Base-by-base conservation (phyloP, 2,329 filamentous ascomycete genomes). In the Colletotrichum lindemuthianum region DNA sequence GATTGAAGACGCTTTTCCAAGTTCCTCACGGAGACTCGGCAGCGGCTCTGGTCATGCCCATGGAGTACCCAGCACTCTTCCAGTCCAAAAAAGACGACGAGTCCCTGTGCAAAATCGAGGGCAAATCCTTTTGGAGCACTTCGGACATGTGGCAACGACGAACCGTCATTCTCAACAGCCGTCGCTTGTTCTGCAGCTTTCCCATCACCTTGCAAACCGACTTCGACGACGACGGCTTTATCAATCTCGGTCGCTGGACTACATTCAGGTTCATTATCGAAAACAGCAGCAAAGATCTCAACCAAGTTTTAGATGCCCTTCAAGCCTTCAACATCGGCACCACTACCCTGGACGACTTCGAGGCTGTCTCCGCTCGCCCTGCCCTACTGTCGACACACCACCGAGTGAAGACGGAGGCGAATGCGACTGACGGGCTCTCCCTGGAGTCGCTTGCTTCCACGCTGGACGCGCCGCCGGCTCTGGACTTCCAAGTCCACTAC, bases 401-500 rank as follows among this genome's bases (percentile, higher is more conserved):
- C 15, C 45, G 15, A 32, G 36, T 7, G 12, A 55, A 44, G 12
- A 6, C 12, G 15, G 15, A 2, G 11, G 2, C 45, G 34, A 6
- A 44, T 24, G 24, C 24, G 24, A 16, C 15, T 8, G 11, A 5
- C 15, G 8, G n/a, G 24, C 16, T 50, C 3, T 60, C 58, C 3
- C 8, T 60, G 11, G 36, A 71, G 5, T 70, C 78, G 11, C 70
- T 73, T 4, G 71, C 85, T 3, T 86, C 83, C 81, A 32, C 70
- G 11, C 60, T 76, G 69, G 66, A 79, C 68, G 70, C 82, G 74
- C 69, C 78, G 74, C 65, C 59, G 13, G 54, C 36, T 6, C 80
- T 95, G 4, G 79, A 86, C 0, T 97, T 93, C 66, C 79, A 88
- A 1, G 86, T 97, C 1, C 86, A 92, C 13, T 99, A 98, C 72